Evolutionary conservation across 306 rosid genomes (phyloP), one percentile per base, ranked within the genome.

Genomic region (Chamaecrista fasciculata): DNA sequence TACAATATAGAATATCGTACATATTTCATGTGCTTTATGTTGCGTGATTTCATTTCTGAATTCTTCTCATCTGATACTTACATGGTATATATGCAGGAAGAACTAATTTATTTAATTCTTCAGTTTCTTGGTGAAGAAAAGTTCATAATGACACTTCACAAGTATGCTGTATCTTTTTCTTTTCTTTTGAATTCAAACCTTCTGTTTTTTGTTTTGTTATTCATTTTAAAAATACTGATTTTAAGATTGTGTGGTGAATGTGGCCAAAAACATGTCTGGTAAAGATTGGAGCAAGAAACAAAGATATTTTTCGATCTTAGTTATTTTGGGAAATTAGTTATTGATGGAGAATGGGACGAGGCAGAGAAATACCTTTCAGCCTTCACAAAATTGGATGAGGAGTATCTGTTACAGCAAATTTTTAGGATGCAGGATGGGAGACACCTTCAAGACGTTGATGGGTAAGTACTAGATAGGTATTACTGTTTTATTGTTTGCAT

Each of bases 111-210:
- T 53, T 55, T 69, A 43, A 69, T 69, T 37, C 55, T 53, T 25
- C 74, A 69, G 55, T 69, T 69, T 69, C 74, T 69, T 40, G 74
- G 39, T 25, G 74, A 69, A 69, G 74, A 55, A 56, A 69, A 39
- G 2, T 69, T 69, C 29, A 55, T 9, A 42, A 14, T 46, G 66
- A 69, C 74, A 14, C 52, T 44, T 69, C 64, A 53, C 65, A 69
- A 69, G 74, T 69, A 55, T 40, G 74, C n/a, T 31, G 51, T 26
- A 39, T 64, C n/a, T 31, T 36, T 28, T 53, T 11, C 18, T 16
- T 15, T 65, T 9, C n/a, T 52, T n/a, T 3, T 7, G 7, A 10
- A 4, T 5, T 8, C 33, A 16, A n/a, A 33, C 23, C 42, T 50
- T 67, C 34, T 43, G n/a, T 50, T 8, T 50, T 67, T 7, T 21